Conservation (phyloP, 2,329 filamentous ascomycete genomes). For the Graphiopsis chlorocephala region DNA sequence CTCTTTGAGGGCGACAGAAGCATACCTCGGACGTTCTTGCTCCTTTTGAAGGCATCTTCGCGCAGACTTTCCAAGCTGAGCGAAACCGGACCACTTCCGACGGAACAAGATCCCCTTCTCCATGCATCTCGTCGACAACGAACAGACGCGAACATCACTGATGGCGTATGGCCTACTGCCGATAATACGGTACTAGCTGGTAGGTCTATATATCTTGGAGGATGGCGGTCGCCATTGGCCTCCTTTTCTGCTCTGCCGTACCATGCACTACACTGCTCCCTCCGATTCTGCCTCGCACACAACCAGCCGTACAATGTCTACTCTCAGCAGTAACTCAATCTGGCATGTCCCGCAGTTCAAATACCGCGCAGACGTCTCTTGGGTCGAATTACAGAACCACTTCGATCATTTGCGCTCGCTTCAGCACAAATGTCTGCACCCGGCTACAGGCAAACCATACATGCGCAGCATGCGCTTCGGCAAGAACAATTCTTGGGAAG, state of each 20-base stretch:
- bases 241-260: neutral
- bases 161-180: neutral
- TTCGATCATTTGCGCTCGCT: conserved; percentile 33
- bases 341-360: conserved; percentile 35
- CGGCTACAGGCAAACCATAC: conserved; percentile 29
- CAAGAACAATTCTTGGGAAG: conserved; percentile 36
- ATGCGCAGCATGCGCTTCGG: conserved; percentile 35
- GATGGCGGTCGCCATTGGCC: neutral
- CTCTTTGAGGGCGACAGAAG: neutral
- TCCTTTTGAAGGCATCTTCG: neutral
- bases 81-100: neutral
- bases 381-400: conserved; percentile 33
- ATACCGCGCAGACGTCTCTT: conserved; percentile 33
- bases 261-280: conserved; percentile 2
- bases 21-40: neutral
- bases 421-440: conserved; percentile 26
- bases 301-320: neutral
- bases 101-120: neutral
- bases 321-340: neutral
- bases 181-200: neutral
- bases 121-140: neutral
- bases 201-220: neutral
- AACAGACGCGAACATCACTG: neutral
- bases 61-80: neutral
- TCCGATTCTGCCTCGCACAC: conserved; percentile 4